phyloP scores from a whole-genome alignment of 345 rosid species.

The Hirschfeldia incana region DNA sequence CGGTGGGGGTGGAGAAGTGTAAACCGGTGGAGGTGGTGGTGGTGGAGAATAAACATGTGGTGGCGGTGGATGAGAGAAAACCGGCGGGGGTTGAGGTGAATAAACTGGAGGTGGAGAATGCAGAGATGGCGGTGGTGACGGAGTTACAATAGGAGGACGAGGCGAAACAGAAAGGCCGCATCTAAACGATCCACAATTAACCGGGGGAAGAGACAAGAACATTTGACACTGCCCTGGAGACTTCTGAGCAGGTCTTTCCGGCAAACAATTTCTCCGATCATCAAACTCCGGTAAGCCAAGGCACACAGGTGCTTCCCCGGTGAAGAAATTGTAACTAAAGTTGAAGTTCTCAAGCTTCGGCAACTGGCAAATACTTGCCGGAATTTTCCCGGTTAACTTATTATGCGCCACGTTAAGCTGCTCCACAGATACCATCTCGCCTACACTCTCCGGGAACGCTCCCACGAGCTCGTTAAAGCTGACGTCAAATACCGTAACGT shows the following conservation, averaged over 20 bases:
- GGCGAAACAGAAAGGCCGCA: conserved; percentile 69
- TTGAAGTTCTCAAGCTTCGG: conserved; percentile 71
- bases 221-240: conserved; percentile 56
- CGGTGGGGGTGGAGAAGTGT: conserved; percentile 31
- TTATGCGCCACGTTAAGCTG: conserved; percentile 78
- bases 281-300: conserved; percentile 48
- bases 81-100: conserved; percentile 23
- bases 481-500: conserved; percentile 68
- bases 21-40: no score
- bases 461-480: conserved; percentile 62
- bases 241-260: conserved; percentile 58
- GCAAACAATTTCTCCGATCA: conserved; percentile 65
- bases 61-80: conserved; percentile 14
- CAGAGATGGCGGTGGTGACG: conserved; percentile 63
- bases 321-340: conserved; percentile 65
- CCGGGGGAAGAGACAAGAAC: conserved; percentile 47
- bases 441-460: conserved; percentile 56
- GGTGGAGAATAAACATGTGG: conserved; percentile 6
- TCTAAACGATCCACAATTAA: conserved; percentile 64
- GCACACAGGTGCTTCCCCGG: conserved; percentile 68
- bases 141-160: conserved; percentile 60
- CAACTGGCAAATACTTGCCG: conserved; percentile 55
- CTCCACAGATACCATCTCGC: conserved; percentile 61
- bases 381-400: conserved; percentile 58
- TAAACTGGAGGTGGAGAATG: conserved; percentile 43